A percentile compares a stretch with the other conserved stretches of the same genome.
These are phyloP conservation scores for Candida labiduridarum DNA, from an alignment of 1,139 yeast species.

Conservation along the genomic window DNA sequence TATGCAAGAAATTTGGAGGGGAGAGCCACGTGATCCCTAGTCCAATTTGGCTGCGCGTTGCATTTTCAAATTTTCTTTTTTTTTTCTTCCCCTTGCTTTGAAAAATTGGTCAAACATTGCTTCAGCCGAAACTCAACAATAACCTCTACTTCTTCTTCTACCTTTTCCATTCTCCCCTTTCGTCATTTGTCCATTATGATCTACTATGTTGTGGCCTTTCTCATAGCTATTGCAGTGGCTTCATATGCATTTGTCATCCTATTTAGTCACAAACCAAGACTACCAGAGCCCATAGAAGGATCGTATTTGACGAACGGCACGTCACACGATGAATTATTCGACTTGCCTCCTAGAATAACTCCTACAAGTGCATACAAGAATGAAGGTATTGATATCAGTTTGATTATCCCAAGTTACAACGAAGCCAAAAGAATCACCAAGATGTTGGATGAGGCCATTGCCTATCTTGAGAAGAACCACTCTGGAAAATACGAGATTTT, in stretches of 20 bases:
- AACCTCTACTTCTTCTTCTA: neutral
- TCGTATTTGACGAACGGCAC: constrained; percentile 46
- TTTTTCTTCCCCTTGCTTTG: neutral
- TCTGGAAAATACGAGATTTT: constrained; percentile 65
- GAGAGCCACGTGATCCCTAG: neutral
- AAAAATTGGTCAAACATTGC: neutral
- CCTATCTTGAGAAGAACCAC: constrained; percentile 46
- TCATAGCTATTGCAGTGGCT: constrained; percentile 15
- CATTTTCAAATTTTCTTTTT: neutral
- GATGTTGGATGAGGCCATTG: constrained; percentile 80
- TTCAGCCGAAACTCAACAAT: neutral
- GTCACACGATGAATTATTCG: constrained; percentile 18
- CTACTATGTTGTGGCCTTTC: constrained; percentile 10
- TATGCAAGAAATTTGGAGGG: neutral
- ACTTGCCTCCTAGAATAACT: constrained; percentile 31
- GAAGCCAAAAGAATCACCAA: constrained; percentile 71
- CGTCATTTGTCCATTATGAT: neutral
- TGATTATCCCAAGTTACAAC: constrained; percentile 90
- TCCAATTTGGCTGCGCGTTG: neutral
- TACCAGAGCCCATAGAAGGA: constrained; percentile 54
- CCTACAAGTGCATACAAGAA: constrained; percentile 24
- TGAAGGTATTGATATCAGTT: constrained; percentile 54
- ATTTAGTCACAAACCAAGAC: constrained; percentile 67
- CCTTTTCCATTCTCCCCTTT: neutral
- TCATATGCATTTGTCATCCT: constrained; percentile 47